Evolutionary conservation across 495 filamentous ascomycete genomes (phyloP), one percentile per base, ranked within the genome.

Genomic region (Tuber brumale): DNA sequence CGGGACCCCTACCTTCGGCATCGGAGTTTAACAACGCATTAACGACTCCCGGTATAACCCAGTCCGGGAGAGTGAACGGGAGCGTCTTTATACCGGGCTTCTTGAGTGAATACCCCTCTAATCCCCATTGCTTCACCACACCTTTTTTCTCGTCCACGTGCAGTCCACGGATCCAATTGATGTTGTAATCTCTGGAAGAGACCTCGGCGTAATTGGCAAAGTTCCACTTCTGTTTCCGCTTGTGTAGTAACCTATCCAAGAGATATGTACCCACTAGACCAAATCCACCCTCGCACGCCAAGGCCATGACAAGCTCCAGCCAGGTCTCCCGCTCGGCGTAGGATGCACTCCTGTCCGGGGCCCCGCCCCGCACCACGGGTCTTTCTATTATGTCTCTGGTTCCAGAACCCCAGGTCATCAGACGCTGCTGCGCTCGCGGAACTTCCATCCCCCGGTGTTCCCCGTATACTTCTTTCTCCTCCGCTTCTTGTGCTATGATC

Each of bases 401-500:
- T 21, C 78, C 78, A 37, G 72, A 75, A 5, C 78, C 78, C 78
- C 78, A 80, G 18, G 79, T 74, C 16, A 72, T 43, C 37, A 79
- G 45, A 3, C 57, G 43, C 21, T 76, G 57, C 23, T 70, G 70
- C 6, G 78, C 78, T 4, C 42, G 51, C 8, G 78, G 78, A n/a
- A 80, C 78, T 44, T 80, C 78, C 77, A 80, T 80, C 16, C 78
- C 78, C 23, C 73, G 66, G 35, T 80, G 27, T 37, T 79, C 77
- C 41, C 78, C 78, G 21, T 71, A 27, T 9, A 80, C n/a, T 3
- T 76, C 76, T 14, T 79, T 70, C 8, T 23, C 48, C 41, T 61
- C 78, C 3, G 78, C 78, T 31, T 80, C 78, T 41, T 71, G 70
- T 18, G 78, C 75, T 35, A 73, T 76, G 57, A 75, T 75, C n/a